Percentiles rank a stretch among this genome's conserved stretches.
phyloP scores from a whole-genome alignment of 1,139 yeast species.

The Candida neerlandica region DNA sequence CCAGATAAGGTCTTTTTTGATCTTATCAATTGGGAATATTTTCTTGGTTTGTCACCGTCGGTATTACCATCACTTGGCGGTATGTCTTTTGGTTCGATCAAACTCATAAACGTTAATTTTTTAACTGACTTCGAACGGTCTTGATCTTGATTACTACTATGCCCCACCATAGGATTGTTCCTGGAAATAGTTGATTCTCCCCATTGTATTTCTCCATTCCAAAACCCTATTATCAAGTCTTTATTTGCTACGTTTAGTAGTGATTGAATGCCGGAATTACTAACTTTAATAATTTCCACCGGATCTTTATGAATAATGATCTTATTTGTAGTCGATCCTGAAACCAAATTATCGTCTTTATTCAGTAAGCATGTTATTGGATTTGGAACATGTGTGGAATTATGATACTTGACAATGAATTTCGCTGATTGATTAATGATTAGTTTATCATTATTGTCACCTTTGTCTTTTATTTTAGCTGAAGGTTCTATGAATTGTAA shows the following conservation, averaged over 20 bases:
- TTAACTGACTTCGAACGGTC: constrained; percentile 7
- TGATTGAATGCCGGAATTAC: constrained; percentile 26
- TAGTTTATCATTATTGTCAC: constrained; percentile 13
- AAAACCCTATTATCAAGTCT: constrained; percentile 32
- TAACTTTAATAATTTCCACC: constrained; percentile 15
- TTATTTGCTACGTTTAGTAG: constrained; percentile 15
- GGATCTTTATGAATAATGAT: constrained; percentile 27
- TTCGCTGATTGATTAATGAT: constrained; percentile 26
- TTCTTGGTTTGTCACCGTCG: neutral
- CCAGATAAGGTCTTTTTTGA: constrained; percentile 17
- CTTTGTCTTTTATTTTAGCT: neutral
- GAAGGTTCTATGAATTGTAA: constrained; percentile 22
- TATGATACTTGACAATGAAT: constrained; percentile 23
- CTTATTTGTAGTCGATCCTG: constrained; percentile 47
- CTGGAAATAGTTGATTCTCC: constrained; percentile 14
- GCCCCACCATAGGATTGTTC: constrained; percentile 19
- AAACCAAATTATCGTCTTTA: constrained; percentile 27
- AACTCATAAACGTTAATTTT: constrained; percentile 21
- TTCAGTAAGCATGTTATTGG: constrained; percentile 48
- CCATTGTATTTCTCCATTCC: constrained; percentile 41
- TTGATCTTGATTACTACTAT: constrained; percentile 13
- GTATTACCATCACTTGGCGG: neutral
- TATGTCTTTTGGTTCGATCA: constrained; percentile 8
- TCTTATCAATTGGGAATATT: constrained; percentile 19
- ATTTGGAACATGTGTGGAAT: constrained; percentile 47